phyloP scores from a whole-genome alignment of 495 filamentous ascomycete species.

The Aspergillus homomorphus region DNA sequence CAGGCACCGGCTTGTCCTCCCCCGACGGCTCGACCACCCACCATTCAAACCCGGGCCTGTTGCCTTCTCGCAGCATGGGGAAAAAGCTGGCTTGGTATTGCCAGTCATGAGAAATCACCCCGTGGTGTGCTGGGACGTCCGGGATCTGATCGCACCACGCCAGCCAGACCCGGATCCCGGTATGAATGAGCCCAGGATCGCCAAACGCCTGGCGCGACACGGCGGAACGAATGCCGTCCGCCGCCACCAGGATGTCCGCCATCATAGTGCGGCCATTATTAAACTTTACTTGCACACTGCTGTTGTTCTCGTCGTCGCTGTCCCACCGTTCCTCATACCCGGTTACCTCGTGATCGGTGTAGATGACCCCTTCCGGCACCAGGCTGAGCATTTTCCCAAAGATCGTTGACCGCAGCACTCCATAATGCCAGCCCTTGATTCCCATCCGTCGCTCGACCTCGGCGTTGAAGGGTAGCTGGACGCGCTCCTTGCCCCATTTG shows the following conservation, averaged over 20 bases:
- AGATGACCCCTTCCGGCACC: constrained; percentile 12
- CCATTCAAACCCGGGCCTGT: constrained; percentile 21
- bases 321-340: constrained; percentile 3
- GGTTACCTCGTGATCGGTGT: constrained; percentile 13
- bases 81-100: constrained; percentile 23
- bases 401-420: constrained; percentile 19
- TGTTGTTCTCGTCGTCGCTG: neutral
- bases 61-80: constrained; percentile 20
- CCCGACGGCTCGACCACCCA: constrained; percentile 23
- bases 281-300: constrained; percentile 10
- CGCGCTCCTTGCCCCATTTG: constrained; percentile 4
- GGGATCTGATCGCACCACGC: constrained; percentile 23
- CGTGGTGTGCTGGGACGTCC: constrained; percentile 10
- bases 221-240: constrained; percentile 19
- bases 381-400: constrained; percentile 21
- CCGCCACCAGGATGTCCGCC: constrained; percentile 20
- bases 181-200: constrained; percentile 16
- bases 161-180: constrained; percentile 20
- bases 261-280: constrained; percentile 10
- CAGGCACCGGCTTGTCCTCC: constrained; percentile 18
- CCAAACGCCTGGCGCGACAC: constrained; percentile 22
- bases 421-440: constrained; percentile 25
- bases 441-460: constrained; percentile 18
- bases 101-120: constrained; percentile 17
- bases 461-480: constrained; percentile 19